A percentile compares a stretch with the other conserved stretches of the same genome.
Conservation (phyloP, 1,139 yeast genomes). For the Chernovozyma aurita region DNA sequence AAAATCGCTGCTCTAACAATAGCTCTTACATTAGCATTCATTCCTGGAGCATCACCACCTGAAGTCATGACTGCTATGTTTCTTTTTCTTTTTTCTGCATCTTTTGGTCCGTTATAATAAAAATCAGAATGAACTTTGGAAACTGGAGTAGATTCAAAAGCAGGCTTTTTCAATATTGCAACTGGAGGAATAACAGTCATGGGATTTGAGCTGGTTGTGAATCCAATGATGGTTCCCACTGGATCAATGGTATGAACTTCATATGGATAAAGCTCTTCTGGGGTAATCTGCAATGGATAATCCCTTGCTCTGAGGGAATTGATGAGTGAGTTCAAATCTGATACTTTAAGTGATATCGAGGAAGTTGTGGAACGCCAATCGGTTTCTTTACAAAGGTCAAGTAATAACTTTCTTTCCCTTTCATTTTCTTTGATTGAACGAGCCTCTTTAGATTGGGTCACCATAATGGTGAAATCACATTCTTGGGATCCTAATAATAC, state of each 20-base stretch:
- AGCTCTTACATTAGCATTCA: slow-evolving; percentile 80
- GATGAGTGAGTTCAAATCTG: slow-evolving; percentile 32
- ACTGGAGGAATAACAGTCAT: slow-evolving; percentile 48
- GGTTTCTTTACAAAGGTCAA: slow-evolving; percentile 22
- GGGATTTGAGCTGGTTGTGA: slow-evolving; percentile 57
- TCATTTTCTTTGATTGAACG: slow-evolving; percentile 24
- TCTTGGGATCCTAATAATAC: slow-evolving; percentile 31
- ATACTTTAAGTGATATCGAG: slow-evolving; percentile 33
- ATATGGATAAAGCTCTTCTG: slow-evolving; percentile 64
- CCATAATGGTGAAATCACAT: slow-evolving; percentile 25
- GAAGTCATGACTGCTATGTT: slow-evolving; percentile 84
- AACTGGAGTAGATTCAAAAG: slow-evolving; percentile 7
- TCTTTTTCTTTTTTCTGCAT: slow-evolving; percentile 10
- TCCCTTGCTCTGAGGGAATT: slow-evolving; percentile 22
- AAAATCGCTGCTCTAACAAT: slow-evolving; percentile 72
- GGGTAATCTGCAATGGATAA: slow-evolving; percentile 37
- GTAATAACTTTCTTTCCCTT: slow-evolving; percentile 19
- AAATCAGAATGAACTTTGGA: slow-evolving; percentile 14
- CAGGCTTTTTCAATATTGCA: slow-evolving; percentile 10
- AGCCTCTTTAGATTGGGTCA: slow-evolving; percentile 24
- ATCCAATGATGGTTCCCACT: slow-evolving; percentile 62
- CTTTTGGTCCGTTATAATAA: slow-evolving; percentile 8
- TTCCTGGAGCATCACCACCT: slow-evolving; percentile 86
- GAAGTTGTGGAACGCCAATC: slow-evolving; percentile 53
- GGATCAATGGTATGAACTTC: slow-evolving; percentile 70